Percentiles rank a stretch among this genome's conserved stretches.
These are phyloP conservation scores for Aurinia saxatilis DNA, from an alignment of 345 rosid species.

Conservation along the genomic window DNA sequence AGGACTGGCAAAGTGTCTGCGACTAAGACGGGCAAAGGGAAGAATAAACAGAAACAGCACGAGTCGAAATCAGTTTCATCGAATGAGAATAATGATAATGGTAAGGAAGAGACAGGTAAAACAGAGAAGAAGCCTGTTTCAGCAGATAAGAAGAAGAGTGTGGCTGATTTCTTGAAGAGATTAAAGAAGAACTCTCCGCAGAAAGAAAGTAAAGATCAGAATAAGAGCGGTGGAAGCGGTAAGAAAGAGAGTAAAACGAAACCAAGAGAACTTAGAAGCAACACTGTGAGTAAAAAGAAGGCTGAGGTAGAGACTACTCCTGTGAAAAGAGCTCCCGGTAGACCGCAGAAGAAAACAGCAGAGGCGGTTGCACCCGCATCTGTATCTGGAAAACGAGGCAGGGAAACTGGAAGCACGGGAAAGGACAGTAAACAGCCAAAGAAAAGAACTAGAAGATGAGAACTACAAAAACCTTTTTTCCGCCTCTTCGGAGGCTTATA, in stretches of 20 bases:
- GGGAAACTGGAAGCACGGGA: constrained; percentile 29
- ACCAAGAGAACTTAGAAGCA: constrained; percentile 36
- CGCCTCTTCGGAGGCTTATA: background rate
- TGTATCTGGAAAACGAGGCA: constrained; percentile 44
- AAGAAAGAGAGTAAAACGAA: constrained; percentile 36
- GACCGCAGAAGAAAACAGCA: constrained; percentile 43
- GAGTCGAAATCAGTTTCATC: constrained; percentile 12
- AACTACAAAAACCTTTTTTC: background rate
- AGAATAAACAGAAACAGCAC: constrained; percentile 29
- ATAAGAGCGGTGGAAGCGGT: constrained; percentile 22
- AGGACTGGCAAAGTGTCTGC: constrained; percentile 35
- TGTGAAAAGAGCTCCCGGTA: constrained; percentile 34
- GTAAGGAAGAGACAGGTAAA: constrained; percentile 27
- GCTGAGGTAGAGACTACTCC: constrained; percentile 35
- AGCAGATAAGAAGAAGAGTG: constrained; percentile 52
- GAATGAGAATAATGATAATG: constrained; percentile 8
- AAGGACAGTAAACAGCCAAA: constrained; percentile 40
- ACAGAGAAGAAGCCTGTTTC: constrained; percentile 31
- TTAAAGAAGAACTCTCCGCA: constrained; percentile 47
- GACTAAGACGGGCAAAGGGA: constrained; percentile 16
- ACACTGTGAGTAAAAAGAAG: constrained; percentile 23
- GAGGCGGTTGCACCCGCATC: constrained; percentile 12
- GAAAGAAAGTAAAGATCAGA: constrained; percentile 29
- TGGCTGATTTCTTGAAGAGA: constrained; percentile 63
- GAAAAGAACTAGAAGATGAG: constrained; percentile 24